Evolutionary conservation across 2,329 filamentous ascomycete species (phyloP), one percentile per base, ranked within the genome.

Genomic region (Helicocarpus griseus): DNA sequence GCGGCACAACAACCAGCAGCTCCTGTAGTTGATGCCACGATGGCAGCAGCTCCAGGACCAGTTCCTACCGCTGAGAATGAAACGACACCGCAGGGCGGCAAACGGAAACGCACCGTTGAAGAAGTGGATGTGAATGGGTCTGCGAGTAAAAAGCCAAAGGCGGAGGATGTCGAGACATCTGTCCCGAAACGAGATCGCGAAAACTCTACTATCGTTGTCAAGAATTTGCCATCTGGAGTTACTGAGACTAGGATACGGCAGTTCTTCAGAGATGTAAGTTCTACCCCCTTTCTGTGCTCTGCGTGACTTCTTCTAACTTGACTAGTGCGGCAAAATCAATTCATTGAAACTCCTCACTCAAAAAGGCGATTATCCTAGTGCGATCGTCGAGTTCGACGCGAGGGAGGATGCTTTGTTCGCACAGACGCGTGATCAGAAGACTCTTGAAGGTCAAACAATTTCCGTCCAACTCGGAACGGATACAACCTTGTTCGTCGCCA

Each of bases 401-500:
- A 75, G 81, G 4, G 87, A 95, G 51, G 90, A 96, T 58, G 89
- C 88, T 6, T 76, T 84, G 48, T 85, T 87, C 21, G 91, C 93
- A 4, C 75, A 90, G 57, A 84, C 89, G 13, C 83, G 88, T 55
- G 83, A 95, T 62, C 82, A 83, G 49, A 95, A 94, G 65, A 82
- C 81, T 51, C 83, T 95, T 59, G 82, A 84, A 49, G 83, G 86
- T 22, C 78, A 80, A 33, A 79, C 83, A 56, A 85, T 98, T 46
- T 76, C 77, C 33, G 88, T 98, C 21, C 77, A 80, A 51, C 76
- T 87, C 41, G 90, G 86, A 29, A 81, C 84, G 35, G 83, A 85
- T 49, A 81, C 89, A 52, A 97, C 89, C 0, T 72, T 98, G 4
- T 98, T 86, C 63, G 82, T 97, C 31, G 85, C 90, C 40, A 98